phyloP scores from a whole-genome alignment of 176 grass and related monocot genomes.

The Cenchrus purpureus region DNA sequence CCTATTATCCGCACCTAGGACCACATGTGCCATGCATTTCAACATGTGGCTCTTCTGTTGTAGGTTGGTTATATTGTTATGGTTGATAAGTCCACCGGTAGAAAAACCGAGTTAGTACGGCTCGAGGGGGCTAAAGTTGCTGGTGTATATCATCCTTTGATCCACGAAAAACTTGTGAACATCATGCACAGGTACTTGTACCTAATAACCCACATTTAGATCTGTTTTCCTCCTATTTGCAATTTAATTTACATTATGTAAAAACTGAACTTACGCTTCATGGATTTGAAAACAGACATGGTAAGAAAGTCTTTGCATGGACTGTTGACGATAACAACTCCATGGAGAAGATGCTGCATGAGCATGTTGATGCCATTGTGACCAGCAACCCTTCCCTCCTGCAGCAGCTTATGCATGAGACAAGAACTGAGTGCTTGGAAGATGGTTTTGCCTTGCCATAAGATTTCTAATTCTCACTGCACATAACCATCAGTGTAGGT shows the following conservation, averaged over 20 bases:
- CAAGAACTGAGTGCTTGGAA: constrained; percentile 67
- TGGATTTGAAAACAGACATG: constrained; percentile 52
- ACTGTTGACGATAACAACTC: constrained; percentile 79
- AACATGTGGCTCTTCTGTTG: constrained; percentile 11
- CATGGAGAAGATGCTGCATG: constrained; percentile 77
- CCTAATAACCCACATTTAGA: background rate
- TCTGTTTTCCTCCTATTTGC: background rate
- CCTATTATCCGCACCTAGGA: background rate
- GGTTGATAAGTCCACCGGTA: constrained; percentile 67
- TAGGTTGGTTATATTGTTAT: constrained; percentile 98
- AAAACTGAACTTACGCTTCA: background rate
- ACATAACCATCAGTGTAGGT: background rate
- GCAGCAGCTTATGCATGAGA: constrained; percentile 72
- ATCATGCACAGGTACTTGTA: constrained; percentile 58
- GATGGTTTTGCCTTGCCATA: constrained; percentile 74
- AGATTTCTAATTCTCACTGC: background rate
- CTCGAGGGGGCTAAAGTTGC: constrained; percentile 81
- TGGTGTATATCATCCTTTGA: constrained; percentile 76
- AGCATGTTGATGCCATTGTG: constrained; percentile 83
- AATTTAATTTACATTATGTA: background rate
- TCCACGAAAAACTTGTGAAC: constrained; percentile 63
- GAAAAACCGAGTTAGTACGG: constrained; percentile 64
- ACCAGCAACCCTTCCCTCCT: constrained; percentile 81
- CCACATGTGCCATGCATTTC: background rate
- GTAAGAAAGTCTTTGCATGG: constrained; percentile 87